phyloP scores from a whole-genome alignment of 2,329 filamentous ascomycete genomes.

The Acephala macrosclerotiorum region DNA sequence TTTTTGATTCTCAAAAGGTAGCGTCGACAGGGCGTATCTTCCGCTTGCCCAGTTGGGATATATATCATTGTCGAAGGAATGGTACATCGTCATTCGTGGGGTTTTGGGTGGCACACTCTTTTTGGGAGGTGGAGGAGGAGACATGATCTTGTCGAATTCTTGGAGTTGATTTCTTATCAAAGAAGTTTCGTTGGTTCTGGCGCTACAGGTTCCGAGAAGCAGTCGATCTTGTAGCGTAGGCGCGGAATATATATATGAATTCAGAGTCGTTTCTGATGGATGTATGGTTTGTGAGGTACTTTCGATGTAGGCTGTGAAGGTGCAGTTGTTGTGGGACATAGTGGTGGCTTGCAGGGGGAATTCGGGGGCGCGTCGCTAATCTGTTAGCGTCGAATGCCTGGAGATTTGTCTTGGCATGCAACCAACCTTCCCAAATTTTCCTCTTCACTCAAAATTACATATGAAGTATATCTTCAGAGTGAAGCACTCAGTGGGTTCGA shows the following conservation, averaged over 20 bases:
- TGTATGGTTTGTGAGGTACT: not conserved
- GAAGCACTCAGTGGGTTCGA: not conserved
- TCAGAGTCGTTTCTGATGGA: not conserved
- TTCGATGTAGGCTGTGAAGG: not conserved
- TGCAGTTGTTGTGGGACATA: constrained; percentile 1
- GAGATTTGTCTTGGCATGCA: constrained; percentile 1
- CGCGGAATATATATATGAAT: not conserved
- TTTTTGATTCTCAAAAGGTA: not conserved
- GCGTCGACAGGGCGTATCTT: not conserved
- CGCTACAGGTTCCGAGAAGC: not conserved
- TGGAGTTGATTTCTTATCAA: not conserved
- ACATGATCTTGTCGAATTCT: not conserved
- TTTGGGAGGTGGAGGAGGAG: not conserved
- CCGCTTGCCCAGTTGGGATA: not conserved
- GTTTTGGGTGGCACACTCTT: not conserved
- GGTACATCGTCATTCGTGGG: not conserved
- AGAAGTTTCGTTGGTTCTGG: not conserved
- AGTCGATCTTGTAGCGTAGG: not conserved
- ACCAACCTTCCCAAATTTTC: not conserved
- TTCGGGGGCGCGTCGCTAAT: not conserved
- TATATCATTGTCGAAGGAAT: not conserved
- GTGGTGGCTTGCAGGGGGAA: not conserved
- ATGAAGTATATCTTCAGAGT: not conserved
- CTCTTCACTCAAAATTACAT: not conserved
- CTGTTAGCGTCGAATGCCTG: not conserved